Percentiles rank a stretch among this genome's conserved stretches.
Evolutionary conservation across 768 basidiomycete genomes (phyloP).

Genomic region (Naematelia aurantialba): DNA sequence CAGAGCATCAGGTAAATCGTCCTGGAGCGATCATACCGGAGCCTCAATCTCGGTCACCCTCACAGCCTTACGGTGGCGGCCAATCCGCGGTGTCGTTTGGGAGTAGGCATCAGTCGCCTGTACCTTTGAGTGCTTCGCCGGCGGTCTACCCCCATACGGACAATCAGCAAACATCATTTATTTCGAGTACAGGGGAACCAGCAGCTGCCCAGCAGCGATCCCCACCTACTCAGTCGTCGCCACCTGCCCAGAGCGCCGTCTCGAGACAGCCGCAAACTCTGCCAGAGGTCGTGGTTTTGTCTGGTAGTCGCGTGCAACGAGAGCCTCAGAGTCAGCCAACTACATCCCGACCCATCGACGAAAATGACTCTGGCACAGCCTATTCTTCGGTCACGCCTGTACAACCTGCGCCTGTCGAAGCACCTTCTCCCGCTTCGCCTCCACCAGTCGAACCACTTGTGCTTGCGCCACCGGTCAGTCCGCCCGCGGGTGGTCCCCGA

Average conservation of each 20-base stretch:
- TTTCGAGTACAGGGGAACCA: too few species aligned
- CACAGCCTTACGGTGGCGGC: not conserved
- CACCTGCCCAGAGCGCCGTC: not conserved
- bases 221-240: not conserved
- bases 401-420: too few species aligned
- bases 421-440: slow-evolving; percentile 6
- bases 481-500: not conserved
- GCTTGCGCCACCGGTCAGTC: not conserved
- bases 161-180: not conserved
- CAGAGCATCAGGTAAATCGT: not conserved
- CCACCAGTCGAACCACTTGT: slow-evolving; percentile 1
- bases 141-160: not conserved
- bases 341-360: too few species aligned
- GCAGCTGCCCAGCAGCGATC: not conserved
- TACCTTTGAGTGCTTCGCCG: not conserved
- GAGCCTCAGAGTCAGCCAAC: not conserved
- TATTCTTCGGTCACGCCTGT: too few species aligned
- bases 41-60: not conserved
- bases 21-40: not conserved
- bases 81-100: too few species aligned
- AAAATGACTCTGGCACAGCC: too few species aligned
- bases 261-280: not conserved
- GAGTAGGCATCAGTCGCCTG: not conserved
- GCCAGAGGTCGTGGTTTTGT: not conserved
- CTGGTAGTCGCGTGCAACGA: not conserved